Evolutionary conservation across 163 green algal genomes (phyloP).

Genomic region (Scenedesmus sp.): DNA sequence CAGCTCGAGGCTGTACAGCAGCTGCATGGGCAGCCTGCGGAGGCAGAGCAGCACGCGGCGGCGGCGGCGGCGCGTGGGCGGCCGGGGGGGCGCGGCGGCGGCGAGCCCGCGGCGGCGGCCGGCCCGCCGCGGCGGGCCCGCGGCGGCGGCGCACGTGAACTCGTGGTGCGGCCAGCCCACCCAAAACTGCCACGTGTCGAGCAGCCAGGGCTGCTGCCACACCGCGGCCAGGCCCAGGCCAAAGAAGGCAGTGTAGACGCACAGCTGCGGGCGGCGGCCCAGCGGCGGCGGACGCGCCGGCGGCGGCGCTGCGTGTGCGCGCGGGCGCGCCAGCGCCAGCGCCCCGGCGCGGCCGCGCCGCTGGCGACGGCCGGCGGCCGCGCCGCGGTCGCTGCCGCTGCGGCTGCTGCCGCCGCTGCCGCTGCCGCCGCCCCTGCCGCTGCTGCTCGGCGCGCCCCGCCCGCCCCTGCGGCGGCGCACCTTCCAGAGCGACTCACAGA

Average conservation of each 20-base stretch:
- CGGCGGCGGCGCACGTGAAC: conserved; percentile 49
- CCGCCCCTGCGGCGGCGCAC: no score
- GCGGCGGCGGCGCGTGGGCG: no score
- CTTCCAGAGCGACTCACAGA: conserved; percentile 75
- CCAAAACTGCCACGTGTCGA: conserved; percentile 64
- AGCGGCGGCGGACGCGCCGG: no score
- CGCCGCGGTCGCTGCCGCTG: no score
- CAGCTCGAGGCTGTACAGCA: conserved; percentile 78
- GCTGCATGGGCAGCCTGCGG: conserved; percentile 48
- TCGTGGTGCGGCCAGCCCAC: conserved; percentile 62
- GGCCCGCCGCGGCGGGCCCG: not conserved
- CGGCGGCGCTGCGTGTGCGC: no score
- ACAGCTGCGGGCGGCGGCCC: conserved; percentile 51
- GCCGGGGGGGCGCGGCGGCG: no score
- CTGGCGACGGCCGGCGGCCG: no score
- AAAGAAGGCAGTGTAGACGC: conserved; percentile 60
- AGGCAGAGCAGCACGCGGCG: not conserved
- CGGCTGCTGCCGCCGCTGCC: not conserved
- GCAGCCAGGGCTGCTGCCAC: conserved; percentile 59
- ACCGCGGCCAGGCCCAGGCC: conserved; percentile 50
- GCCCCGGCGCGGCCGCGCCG: no score
- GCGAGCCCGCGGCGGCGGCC: no score
- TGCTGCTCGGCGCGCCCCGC: no score
- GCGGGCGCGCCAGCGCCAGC: no score
- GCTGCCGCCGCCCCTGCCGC: not conserved